phyloP scores from a whole-genome alignment of 176 grass and related monocot genomes.

The Pontederia crassipes region DNA sequence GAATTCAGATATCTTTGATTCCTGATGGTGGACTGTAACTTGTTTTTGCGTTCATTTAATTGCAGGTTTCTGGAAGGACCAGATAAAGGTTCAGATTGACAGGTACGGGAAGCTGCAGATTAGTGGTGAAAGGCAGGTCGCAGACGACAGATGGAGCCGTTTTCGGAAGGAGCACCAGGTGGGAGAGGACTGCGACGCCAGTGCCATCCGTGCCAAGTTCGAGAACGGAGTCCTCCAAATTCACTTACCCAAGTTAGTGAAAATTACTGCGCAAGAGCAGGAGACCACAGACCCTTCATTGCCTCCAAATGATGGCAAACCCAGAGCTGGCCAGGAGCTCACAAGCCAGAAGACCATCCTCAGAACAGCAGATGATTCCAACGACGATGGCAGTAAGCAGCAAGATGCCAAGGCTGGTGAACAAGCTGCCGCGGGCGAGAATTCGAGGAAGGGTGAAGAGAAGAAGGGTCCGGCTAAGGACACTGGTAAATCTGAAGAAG shows the following conservation, averaged over 20 bases:
- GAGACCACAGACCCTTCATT: not conserved
- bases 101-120: conserved; percentile 39
- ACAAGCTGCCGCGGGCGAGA: not conserved
- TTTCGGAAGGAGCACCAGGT: conserved; percentile 40
- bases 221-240: conserved; percentile 35
- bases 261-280: not conserved
- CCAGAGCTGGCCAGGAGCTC: not conserved
- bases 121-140: conserved; percentile 38
- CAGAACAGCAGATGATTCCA: not conserved
- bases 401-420: not conserved
- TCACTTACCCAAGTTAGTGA: conserved; percentile 35
- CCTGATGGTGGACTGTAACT: not conserved
- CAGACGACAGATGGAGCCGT: conserved; percentile 39
- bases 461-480: not conserved
- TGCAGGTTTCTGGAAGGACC: conserved; percentile 62
- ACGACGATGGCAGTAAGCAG: not conserved
- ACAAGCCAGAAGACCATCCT: not conserved
- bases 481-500: not conserved
- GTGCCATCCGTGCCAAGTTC: conserved; percentile 46
- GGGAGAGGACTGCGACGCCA: conserved; percentile 38
- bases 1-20: not conserved
- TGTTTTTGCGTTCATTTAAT: not conserved
- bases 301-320: conserved; percentile 1
- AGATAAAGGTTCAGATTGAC: conserved; percentile 44
- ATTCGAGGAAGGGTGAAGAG: not conserved